Evolutionary conservation across 306 rosid genomes (phyloP).

Genomic region (Sphenostylis stenocarpa): DNA sequence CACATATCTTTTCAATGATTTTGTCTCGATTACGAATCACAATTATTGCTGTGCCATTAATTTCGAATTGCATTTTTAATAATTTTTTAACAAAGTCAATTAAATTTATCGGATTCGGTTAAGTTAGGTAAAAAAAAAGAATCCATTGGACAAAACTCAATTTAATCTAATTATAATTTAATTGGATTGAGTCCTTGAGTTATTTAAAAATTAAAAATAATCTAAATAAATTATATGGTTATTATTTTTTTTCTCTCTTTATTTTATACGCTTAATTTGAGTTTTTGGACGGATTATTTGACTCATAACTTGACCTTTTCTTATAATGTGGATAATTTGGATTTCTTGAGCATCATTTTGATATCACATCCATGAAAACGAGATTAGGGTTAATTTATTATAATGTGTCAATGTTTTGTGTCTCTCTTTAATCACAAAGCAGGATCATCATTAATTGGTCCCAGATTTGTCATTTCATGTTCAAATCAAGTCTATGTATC

Average conservation of each 20-base stretch:
- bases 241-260: neutral
- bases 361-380: constrained; percentile 1
- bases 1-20: neutral
- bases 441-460: neutral
- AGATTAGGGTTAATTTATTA: constrained; percentile 1
- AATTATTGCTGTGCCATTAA: neutral
- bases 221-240: too few relatives aligned
- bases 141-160: too few relatives aligned
- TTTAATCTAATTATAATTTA: too few relatives aligned
- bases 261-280: neutral
- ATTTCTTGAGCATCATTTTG: neutral
- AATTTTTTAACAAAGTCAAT: too few relatives aligned
- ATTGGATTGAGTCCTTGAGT: too few relatives aligned
- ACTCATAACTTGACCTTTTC: neutral
- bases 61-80: neutral
- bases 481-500: neutral
- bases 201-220: too few relatives aligned
- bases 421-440: neutral
- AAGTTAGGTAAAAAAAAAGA: too few relatives aligned
- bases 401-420: neutral
- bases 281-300: neutral
- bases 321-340: neutral
- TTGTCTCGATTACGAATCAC: neutral
- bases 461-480: constrained; percentile 11
- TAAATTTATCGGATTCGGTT: too few relatives aligned